Percentiles rank a stretch among this genome's conserved stretches.
These are phyloP conservation scores for Purpureocillium takamizusanense DNA, from an alignment of 2,329 filamentous ascomycete species.

Conservation along the genomic window DNA sequence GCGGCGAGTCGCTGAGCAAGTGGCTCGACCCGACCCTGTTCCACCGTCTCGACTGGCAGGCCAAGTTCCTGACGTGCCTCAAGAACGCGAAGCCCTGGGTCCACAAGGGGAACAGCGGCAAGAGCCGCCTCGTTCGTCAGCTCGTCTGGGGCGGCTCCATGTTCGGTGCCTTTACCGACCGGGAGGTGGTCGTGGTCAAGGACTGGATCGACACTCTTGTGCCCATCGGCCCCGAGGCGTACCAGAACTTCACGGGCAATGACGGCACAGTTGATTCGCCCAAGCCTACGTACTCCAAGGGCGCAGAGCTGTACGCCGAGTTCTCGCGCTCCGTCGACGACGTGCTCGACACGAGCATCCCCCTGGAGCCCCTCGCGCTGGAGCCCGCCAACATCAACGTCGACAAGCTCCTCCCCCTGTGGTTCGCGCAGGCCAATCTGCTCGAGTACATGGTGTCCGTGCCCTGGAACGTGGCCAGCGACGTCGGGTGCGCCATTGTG, in stretches of 20 bases:
- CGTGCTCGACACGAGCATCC: too few species aligned
- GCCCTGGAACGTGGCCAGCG: slow-evolving; percentile 3
- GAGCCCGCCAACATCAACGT: background rate
- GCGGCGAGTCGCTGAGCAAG: slow-evolving; percentile 1
- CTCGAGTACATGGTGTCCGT: slow-evolving; percentile 4
- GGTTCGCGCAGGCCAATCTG: slow-evolving; percentile 6
- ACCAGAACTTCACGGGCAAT: background rate
- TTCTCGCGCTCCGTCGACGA: too few species aligned
- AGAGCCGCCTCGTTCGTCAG: slow-evolving; percentile 31
- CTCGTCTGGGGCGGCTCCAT: slow-evolving; percentile 36
- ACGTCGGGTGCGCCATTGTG: slow-evolving; percentile 1
- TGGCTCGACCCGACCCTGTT: slow-evolving; percentile 3
- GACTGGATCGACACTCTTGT: slow-evolving; percentile 7
- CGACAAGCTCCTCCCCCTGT: slow-evolving; percentile 3
- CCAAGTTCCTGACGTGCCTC: slow-evolving; percentile 5
- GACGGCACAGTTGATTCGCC: too few species aligned
- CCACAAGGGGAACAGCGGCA: slow-evolving; percentile 23
- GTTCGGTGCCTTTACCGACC: slow-evolving; percentile 38
- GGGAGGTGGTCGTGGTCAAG: slow-evolving; percentile 17
- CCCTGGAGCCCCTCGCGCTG: background rate
- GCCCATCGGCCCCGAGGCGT: background rate
- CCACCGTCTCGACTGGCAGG: slow-evolving; percentile 1
- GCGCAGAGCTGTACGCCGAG: too few species aligned
- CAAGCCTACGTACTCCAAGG: too few species aligned
- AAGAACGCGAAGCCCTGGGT: slow-evolving; percentile 23